Percentiles rank a stretch among this genome's conserved stretches.
These are phyloP conservation scores for Hirsutella rhossiliensis DNA, from an alignment of 2,329 filamentous ascomycete genomes.

Conservation along the genomic window DNA sequence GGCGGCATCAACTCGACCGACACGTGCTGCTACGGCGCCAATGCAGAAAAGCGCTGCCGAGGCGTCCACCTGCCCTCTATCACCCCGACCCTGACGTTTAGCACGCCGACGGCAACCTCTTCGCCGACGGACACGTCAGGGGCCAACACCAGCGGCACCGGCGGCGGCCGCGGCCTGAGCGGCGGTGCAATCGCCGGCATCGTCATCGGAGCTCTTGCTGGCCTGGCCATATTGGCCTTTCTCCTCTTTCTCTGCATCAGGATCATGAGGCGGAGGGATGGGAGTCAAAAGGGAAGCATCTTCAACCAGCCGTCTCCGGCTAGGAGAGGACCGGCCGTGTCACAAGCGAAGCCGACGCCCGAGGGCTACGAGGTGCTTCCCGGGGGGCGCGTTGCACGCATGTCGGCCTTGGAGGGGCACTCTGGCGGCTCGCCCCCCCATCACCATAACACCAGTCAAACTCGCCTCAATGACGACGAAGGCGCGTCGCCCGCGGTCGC, in stretches of 20 bases:
- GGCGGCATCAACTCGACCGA: conserved; percentile 87
- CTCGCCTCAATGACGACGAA: no score
- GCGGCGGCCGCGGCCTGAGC: conserved; percentile 39
- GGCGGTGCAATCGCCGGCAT: conserved; percentile 88
- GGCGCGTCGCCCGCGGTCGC: conserved; percentile 22
- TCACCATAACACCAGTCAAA: conserved; percentile 23
- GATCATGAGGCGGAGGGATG: conserved; percentile 34
- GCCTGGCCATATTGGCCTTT: conserved; percentile 54
- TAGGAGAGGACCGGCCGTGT: conserved; percentile 33
- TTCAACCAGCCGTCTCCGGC: conserved; percentile 83
- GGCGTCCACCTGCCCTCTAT: conserved; percentile 70
- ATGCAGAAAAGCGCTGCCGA: conserved; percentile 61
- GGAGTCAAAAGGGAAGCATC: conserved; percentile 57
- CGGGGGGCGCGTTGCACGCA: conserved; percentile 82
- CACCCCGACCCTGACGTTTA: conserved; percentile 53
- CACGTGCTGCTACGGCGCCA: conserved; percentile 80
- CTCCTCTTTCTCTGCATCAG: conserved; percentile 56
- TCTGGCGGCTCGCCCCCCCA: conserved; percentile 48
- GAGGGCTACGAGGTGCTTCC: conserved; percentile 64
- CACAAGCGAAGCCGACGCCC: conserved; percentile 22
- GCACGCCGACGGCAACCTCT: conserved; percentile 30
- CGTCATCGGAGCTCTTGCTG: conserved; percentile 68
- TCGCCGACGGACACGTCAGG: conserved; percentile 7
- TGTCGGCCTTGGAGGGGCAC: conserved; percentile 82
- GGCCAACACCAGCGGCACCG: conserved; percentile 13